These are phyloP conservation scores for Pycnococcus provasolii DNA, from an alignment of 139 green algal species.

Conservation along the genomic window DNA sequence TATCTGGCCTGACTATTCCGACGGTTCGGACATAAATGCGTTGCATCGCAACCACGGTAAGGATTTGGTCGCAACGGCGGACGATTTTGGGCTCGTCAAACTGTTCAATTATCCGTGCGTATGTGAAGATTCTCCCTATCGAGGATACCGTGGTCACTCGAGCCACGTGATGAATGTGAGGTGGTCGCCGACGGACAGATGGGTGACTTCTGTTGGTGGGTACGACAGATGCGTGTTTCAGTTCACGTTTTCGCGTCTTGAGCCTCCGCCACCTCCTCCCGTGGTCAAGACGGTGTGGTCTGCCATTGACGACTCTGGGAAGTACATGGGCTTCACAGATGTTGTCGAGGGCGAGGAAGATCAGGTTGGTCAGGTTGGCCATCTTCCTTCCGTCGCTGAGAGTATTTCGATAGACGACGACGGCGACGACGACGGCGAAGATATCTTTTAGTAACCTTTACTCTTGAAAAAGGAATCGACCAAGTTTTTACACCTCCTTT, in stretches of 20 bases:
- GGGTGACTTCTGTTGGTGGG: conserved; percentile 6
- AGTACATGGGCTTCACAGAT: too few species aligned
- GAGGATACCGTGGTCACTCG: conserved; percentile 51
- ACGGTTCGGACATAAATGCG: conserved; percentile 61
- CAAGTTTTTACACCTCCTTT: too few species aligned
- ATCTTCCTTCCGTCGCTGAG: too few species aligned
- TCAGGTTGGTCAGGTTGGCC: too few species aligned
- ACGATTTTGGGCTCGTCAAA: conserved; percentile 36
- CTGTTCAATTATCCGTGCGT: conserved; percentile 63
- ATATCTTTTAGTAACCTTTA: too few species aligned
- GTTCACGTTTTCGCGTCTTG: neutral
- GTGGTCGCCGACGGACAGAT: conserved; percentile 25
- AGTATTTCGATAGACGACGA: too few species aligned
- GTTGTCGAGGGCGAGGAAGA: too few species aligned
- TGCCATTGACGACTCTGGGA: too few species aligned
- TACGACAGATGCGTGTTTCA: conserved; percentile 17
- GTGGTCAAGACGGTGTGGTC: too few species aligned
- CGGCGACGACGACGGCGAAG: too few species aligned
- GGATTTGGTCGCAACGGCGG: neutral
- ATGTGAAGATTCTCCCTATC: conserved; percentile 47
- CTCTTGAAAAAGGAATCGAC: too few species aligned
- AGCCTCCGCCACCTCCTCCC: too few species aligned
- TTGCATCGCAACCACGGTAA: neutral
- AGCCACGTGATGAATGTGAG: conserved; percentile 52
- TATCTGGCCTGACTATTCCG: conserved; percentile 43